Percentiles rank a stretch among this genome's conserved stretches.
These are phyloP conservation scores for Schizophyllum commune DNA, from an alignment of 1,284 basidiomycete genomes.

Conservation along the genomic window DNA sequence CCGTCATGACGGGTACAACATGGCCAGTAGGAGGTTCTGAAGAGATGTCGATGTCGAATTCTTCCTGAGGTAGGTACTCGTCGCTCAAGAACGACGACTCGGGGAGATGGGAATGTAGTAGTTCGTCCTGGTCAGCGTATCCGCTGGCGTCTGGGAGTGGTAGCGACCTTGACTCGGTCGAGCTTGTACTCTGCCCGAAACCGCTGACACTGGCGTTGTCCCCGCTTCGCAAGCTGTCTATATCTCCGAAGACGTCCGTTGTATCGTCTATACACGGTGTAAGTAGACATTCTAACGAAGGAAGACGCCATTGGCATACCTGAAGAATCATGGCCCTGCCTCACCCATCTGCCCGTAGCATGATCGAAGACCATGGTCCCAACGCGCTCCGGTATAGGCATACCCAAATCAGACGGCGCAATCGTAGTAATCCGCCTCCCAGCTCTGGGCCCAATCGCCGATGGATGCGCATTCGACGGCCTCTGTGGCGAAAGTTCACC, in stretches of 20 bases:
- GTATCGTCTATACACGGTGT: too few relatives aligned
- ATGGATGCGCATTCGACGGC: not conserved
- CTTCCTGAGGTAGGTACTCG: slow-evolving; percentile 13
- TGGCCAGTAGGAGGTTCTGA: slow-evolving; percentile 26
- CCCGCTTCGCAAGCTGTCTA: not conserved
- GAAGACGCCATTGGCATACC: too few relatives aligned
- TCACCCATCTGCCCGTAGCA: slow-evolving; percentile 78
- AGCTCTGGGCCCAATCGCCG: not conserved
- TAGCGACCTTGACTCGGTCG: not conserved
- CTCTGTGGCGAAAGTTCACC: slow-evolving; percentile 13
- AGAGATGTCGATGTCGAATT: slow-evolving; percentile 1
- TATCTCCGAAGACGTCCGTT: slow-evolving; percentile 13
- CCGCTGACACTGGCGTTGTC: not conserved
- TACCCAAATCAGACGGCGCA: slow-evolving; percentile 69
- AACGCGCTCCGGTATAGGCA: slow-evolving; percentile 60
- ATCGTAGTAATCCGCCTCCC: slow-evolving; percentile 37
- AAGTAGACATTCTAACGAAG: too few relatives aligned
- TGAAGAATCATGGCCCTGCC: slow-evolving; percentile 16
- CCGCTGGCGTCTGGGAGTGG: not conserved
- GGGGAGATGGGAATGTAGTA: not conserved
- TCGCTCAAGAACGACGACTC: slow-evolving; percentile 1
- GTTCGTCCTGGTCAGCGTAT: not conserved
- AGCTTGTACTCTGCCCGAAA: not conserved
- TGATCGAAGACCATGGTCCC: slow-evolving; percentile 86
- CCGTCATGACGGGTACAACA: slow-evolving; percentile 40